Percentiles rank a stretch among this genome's conserved stretches.
Evolutionary conservation across 768 basidiomycete genomes (phyloP).

Genomic region (Tylopilus vinaceipallidus): DNA sequence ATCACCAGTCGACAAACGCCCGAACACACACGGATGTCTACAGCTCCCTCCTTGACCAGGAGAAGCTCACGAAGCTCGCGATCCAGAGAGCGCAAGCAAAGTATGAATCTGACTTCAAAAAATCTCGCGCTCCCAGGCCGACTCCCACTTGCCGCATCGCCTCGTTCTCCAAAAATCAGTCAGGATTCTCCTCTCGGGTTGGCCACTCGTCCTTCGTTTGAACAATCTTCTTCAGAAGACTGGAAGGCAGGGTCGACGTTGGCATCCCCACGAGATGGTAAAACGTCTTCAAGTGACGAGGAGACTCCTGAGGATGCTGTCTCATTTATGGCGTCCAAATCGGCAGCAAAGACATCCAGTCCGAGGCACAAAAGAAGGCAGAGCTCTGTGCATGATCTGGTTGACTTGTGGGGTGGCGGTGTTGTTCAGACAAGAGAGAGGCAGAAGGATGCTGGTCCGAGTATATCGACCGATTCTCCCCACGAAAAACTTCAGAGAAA

Average conservation of each 20-base stretch:
- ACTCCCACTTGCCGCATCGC: slow-evolving; percentile 1
- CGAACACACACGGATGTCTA: slow-evolving; percentile 3
- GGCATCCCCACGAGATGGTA: slow-evolving; percentile 24
- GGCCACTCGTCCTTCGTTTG: slow-evolving; percentile 9
- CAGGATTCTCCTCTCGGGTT: slow-evolving; percentile 8
- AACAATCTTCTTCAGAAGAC: slow-evolving; percentile 40
- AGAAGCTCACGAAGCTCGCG: slow-evolving; percentile 25
- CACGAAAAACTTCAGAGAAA: slow-evolving; percentile 23
- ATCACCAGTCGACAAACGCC: slow-evolving; percentile 24
- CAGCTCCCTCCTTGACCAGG: slow-evolving; percentile 22
- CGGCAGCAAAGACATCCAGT: slow-evolving; percentile 24
- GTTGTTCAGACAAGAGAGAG: slow-evolving; percentile 43
- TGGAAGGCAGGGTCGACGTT: slow-evolving; percentile 43
- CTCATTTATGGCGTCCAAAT: slow-evolving; percentile 26
- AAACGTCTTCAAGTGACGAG: slow-evolving; percentile 56
- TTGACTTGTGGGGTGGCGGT: slow-evolving; percentile 73
- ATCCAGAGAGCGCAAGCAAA: slow-evolving; percentile 36
- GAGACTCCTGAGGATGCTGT: slow-evolving; percentile 49
- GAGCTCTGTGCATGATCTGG: slow-evolving; percentile 81
- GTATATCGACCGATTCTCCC: slow-evolving; percentile 16
- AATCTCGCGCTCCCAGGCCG: slow-evolving; percentile 2
- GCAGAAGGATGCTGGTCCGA: slow-evolving; percentile 25
- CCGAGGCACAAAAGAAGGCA: slow-evolving; percentile 51
- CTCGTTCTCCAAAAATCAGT: slow-evolving; percentile 7
- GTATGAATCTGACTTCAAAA: slow-evolving; percentile 10